Evolutionary conservation across 345 rosid genomes (phyloP).

Genomic region (Eutrema japonicum): DNA sequence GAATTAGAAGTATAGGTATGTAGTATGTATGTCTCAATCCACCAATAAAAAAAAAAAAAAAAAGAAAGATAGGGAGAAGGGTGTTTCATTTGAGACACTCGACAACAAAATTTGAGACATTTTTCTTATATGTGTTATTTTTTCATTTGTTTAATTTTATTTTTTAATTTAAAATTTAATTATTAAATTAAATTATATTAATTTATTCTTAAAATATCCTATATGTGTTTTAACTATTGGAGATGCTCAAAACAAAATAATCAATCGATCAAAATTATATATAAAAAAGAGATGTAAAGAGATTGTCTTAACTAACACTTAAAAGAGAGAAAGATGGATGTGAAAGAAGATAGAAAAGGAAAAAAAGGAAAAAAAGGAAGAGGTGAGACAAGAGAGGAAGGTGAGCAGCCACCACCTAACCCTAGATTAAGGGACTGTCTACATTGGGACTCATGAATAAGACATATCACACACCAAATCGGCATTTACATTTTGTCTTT

Average conservation of each 20-base stretch:
- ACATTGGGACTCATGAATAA: conserved; percentile 34
- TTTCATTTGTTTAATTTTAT: too few relatives aligned
- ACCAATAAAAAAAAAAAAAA: too few relatives aligned
- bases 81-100: too few relatives aligned
- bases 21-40: too few relatives aligned
- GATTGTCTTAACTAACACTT: conserved; percentile 1
- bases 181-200: too few relatives aligned
- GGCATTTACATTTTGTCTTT: conserved; percentile 24
- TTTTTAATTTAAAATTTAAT: too few relatives aligned
- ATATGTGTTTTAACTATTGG: too few relatives aligned
- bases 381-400: conserved; percentile 48
- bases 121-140: too few relatives aligned
- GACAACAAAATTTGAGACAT: too few relatives aligned
- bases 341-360: conserved; percentile 28
- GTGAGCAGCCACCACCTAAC: conserved; percentile 86
- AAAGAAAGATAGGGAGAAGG: too few relatives aligned
- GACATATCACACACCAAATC: conserved; percentile 33
- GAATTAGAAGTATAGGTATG: not conserved
- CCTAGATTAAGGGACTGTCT: conserved; percentile 36
- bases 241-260: too few relatives aligned
- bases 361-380: conserved; percentile 27
- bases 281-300: conserved; percentile 27
- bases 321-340: conserved; percentile 25
- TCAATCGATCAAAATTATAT: not conserved
- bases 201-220: too few relatives aligned